Percentiles rank a stretch among this genome's conserved stretches.
Conservation (phyloP, 768 basidiomycete genomes). For the Floccularia luteovirens region DNA sequence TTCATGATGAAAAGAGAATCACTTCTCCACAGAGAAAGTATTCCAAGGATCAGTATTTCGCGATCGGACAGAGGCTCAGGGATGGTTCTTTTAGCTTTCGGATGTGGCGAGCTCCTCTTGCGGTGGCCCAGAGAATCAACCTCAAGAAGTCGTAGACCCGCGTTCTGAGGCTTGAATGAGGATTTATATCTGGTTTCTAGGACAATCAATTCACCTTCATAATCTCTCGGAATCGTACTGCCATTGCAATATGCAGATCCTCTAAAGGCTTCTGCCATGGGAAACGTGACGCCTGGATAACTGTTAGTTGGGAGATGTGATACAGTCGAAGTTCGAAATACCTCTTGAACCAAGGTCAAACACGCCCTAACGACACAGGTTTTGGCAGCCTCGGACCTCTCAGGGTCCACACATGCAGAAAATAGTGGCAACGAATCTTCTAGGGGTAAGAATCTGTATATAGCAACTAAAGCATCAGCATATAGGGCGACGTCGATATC, state of each 20-base stretch:
- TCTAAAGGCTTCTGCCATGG: constrained; percentile 49
- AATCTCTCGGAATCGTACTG: constrained; percentile 43
- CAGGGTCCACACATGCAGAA: constrained; percentile 58
- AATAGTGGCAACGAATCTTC: constrained; percentile 59
- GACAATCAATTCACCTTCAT: constrained; percentile 36
- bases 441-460: constrained; percentile 64
- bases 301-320: not conserved
- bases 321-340: constrained; percentile 16
- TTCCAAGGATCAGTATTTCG: constrained; percentile 61
- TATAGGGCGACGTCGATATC: constrained; percentile 74
- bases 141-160: constrained; percentile 52
- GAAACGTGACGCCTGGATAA: constrained; percentile 39
- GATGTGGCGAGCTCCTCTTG: constrained; percentile 46
- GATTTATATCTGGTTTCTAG: not conserved
- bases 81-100: constrained; percentile 50
- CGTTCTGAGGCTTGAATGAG: constrained; percentile 8
- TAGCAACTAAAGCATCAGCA: constrained; percentile 63
- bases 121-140: constrained; percentile 48
- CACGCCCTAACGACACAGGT: constrained; percentile 69
- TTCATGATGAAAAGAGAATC: constrained; percentile 47
- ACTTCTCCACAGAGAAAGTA: constrained; percentile 64
- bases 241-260: constrained; percentile 36
- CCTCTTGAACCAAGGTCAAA: constrained; percentile 62
- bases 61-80: constrained; percentile 55
- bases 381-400: constrained; percentile 77